A percentile compares a stretch with the other conserved stretches of the same genome.
These are phyloP conservation scores for Trifolium repens DNA, from an alignment of 306 rosid species.

Conservation along the genomic window DNA sequence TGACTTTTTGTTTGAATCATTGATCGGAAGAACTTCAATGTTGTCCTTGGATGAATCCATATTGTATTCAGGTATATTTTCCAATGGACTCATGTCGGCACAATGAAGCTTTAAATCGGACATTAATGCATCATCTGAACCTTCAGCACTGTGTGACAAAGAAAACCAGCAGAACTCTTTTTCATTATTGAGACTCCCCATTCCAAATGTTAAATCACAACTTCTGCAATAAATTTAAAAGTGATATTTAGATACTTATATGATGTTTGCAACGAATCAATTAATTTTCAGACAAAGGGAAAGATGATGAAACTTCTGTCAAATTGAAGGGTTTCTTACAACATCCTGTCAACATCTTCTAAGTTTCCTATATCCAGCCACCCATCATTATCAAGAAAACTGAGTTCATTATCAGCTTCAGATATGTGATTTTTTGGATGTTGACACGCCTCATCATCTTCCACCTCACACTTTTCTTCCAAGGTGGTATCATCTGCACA, in stretches of 20 bases:
- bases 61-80: constrained; percentile 48
- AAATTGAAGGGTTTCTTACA: constrained; percentile 43
- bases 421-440: constrained; percentile 60
- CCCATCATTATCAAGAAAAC: constrained; percentile 74
- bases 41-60: constrained; percentile 50
- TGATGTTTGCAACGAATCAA: constrained; percentile 25
- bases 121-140: constrained; percentile 64
- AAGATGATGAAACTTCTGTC: constrained; percentile 22
- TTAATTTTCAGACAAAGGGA: constrained; percentile 24
- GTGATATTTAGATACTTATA: constrained; percentile 7
- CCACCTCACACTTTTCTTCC: constrained; percentile 63
- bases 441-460: constrained; percentile 52
- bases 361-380: constrained; percentile 83
- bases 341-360: constrained; percentile 89
- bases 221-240: constrained; percentile 56
- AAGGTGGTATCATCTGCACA: constrained; percentile 57
- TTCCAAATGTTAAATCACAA: constrained; percentile 74
- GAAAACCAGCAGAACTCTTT: constrained; percentile 75
- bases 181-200: constrained; percentile 67
- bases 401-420: constrained; percentile 67
- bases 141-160: constrained; percentile 62
- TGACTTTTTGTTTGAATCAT: constrained; percentile 43
- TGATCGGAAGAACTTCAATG: constrained; percentile 41
- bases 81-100: constrained; percentile 56
- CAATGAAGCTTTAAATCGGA: constrained; percentile 59